phyloP scores from a whole-genome alignment of 1,139 yeast species.

The Blastobotrys serpentis region DNA sequence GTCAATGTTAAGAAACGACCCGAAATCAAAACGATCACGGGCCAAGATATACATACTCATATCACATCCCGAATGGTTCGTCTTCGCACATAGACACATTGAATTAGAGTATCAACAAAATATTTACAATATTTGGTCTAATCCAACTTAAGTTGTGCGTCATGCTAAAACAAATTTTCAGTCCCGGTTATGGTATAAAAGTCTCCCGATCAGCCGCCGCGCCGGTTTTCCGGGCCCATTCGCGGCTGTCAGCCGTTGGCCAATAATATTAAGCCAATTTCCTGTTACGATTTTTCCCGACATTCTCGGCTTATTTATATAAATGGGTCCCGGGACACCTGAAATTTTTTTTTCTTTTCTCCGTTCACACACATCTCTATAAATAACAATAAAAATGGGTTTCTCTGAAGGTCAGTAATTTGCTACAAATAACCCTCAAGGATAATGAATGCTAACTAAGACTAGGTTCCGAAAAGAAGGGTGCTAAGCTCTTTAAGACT shows the following conservation, averaged over 20 bases:
- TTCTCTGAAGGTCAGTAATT: conserved; percentile 16
- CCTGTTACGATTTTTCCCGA: conserved; percentile 2
- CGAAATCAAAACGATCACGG: conserved; percentile 9
- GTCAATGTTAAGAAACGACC: too few species aligned
- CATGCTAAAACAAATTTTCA: not conserved
- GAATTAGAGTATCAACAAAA: not conserved
- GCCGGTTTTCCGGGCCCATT: not conserved
- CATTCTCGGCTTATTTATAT: not conserved
- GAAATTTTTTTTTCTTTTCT: not conserved
- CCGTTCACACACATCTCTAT: conserved; percentile 6
- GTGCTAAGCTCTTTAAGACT: conserved; percentile 97
- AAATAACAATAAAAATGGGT: conserved; percentile 16
- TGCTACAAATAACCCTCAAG: not conserved
- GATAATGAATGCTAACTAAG: not conserved
- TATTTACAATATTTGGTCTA: not conserved
- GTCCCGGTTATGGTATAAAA: not conserved
- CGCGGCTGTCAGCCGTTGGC: conserved; percentile 5
- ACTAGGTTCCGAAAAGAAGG: conserved; percentile 71
- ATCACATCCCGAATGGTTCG: not conserved
- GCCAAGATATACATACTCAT: conserved; percentile 2
- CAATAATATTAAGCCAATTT: not conserved
- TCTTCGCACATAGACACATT: conserved; percentile 19
- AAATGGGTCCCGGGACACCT: not conserved
- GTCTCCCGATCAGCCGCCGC: not conserved
- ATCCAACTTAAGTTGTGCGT: not conserved